Conservation (phyloP, 2,329 filamentous ascomycete species). For the Graphilbum fragrans region DNA sequence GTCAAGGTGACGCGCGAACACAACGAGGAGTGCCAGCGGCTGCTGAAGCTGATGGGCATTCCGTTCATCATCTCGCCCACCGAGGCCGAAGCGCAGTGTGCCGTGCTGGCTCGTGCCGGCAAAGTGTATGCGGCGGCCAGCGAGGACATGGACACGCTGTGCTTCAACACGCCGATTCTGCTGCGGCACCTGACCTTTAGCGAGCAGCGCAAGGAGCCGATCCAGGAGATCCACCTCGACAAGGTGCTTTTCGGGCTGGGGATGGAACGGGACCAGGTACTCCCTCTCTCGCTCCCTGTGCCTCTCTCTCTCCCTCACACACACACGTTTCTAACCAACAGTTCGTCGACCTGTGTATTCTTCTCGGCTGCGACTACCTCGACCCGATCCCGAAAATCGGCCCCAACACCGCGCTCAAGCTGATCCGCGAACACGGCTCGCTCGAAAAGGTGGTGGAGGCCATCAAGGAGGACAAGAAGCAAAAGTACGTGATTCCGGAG, state of each 20-base stretch:
- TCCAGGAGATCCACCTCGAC: constrained; percentile 84
- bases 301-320: neutral
- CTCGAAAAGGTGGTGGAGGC: constrained; percentile 79
- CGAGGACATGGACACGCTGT: constrained; percentile 98
- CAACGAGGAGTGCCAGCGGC: constrained; percentile 82
- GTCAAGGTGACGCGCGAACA: constrained; percentile 94
- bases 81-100: constrained; percentile 95
- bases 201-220: constrained; percentile 94
- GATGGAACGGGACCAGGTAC: constrained; percentile 79
- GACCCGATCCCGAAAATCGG: constrained; percentile 94
- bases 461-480: constrained; percentile 63
- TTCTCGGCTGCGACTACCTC: constrained; percentile 94
- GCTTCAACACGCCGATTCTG: constrained; percentile 85
- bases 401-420: constrained; percentile 78
- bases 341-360: constrained; percentile 96
- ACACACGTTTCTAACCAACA: constrained; percentile 21
- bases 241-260: constrained; percentile 75
- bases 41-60: constrained; percentile 91
- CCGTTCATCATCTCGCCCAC: constrained; percentile 93
- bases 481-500: constrained; percentile 79
- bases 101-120: constrained; percentile 73
- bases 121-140: constrained; percentile 96
- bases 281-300: constrained; percentile 7
- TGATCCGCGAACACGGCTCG: constrained; percentile 83
- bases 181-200: constrained; percentile 91